A percentile compares a stretch with the other conserved stretches of the same genome.
Evolutionary conservation across 179 eudicot species (phyloP).

Genomic region (Actinidia arguta): DNA sequence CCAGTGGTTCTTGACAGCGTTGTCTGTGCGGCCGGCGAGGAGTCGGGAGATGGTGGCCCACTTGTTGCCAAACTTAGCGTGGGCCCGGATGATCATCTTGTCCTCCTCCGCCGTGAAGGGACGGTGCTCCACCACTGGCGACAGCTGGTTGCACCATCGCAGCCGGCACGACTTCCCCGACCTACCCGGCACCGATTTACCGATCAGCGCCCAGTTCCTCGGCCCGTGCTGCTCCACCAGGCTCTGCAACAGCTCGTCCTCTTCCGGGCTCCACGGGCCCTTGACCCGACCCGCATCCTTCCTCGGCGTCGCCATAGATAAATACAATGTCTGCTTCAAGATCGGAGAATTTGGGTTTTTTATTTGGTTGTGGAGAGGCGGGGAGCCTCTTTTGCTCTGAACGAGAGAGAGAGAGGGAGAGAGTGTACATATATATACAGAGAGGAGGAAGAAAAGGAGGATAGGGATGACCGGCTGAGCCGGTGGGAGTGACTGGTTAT

Average conservation of each 20-base stretch:
- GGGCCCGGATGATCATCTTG: slow-evolving; percentile 49
- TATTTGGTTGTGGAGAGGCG: slow-evolving; percentile 30
- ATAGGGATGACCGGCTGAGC: slow-evolving; percentile 40
- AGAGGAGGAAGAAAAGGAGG: slow-evolving; percentile 10
- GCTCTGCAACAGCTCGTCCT: slow-evolving; percentile 43
- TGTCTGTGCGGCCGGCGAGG: slow-evolving; percentile 57
- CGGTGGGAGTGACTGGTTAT: slow-evolving; percentile 38
- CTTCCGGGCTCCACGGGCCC: slow-evolving; percentile 78
- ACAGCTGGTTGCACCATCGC: slow-evolving; percentile 70
- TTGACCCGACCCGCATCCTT: slow-evolving; percentile 53
- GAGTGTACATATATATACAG: slow-evolving; percentile 18
- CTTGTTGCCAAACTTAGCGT: slow-evolving; percentile 55
- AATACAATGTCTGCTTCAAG: background rate
- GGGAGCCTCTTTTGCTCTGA: slow-evolving; percentile 24
- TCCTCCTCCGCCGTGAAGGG: slow-evolving; percentile 59
- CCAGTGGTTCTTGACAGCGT: slow-evolving; percentile 71
- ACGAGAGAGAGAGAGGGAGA: background rate
- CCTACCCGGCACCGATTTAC: slow-evolving; percentile 55
- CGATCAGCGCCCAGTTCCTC: slow-evolving; percentile 58
- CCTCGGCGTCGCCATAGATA: slow-evolving; percentile 30
- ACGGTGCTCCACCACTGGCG: slow-evolving; percentile 66
- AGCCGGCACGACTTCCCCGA: slow-evolving; percentile 64
- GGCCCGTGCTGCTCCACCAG: slow-evolving; percentile 60
- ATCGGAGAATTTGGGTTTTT: no score
- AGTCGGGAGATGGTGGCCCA: slow-evolving; percentile 69